phyloP scores from a whole-genome alignment of 371 early-diverging fungal species.

The Mortierella sp. region DNA sequence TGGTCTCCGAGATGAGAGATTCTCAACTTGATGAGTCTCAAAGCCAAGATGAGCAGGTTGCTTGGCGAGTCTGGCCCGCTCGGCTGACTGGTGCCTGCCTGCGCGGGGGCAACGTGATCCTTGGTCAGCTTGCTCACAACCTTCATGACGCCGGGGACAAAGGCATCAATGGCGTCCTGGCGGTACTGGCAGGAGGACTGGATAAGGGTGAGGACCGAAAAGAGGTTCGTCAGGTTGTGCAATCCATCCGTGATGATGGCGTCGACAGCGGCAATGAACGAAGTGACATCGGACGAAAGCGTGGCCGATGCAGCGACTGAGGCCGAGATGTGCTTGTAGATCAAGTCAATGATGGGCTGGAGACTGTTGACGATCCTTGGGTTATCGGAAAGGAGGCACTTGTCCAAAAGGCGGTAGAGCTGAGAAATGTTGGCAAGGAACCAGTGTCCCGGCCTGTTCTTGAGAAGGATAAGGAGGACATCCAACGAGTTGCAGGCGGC shows the following conservation, averaged over 20 bases:
- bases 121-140: conserved; percentile 87
- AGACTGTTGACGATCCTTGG: conserved; percentile 73
- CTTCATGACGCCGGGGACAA: conserved; percentile 85
- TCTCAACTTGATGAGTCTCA: conserved; percentile 83
- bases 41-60: conserved; percentile 74
- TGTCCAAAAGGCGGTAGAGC: conserved; percentile 78
- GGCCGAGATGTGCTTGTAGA: conserved; percentile 62
- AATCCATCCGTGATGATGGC: conserved; percentile 62
- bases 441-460: conserved; percentile 75
- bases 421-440: conserved; percentile 73
- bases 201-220: conserved; percentile 78
- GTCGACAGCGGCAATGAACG: conserved; percentile 63
- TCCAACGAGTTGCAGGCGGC: conserved; percentile 78
- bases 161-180: conserved; percentile 78
- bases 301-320: conserved; percentile 34
- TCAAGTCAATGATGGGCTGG: conserved; percentile 74
- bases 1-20: conserved; percentile 90
- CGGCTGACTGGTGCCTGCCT: conserved; percentile 39
- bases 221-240: conserved; percentile 77
- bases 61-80: conserved; percentile 68
- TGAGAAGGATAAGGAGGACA: conserved; percentile 73
- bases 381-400: conserved; percentile 77
- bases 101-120: conserved; percentile 72
- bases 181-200: conserved; percentile 78
- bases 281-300: conserved; percentile 43